Base-by-base conservation (phyloP, 176 grass and related monocot species). In the Lolium rigidum region DNA sequence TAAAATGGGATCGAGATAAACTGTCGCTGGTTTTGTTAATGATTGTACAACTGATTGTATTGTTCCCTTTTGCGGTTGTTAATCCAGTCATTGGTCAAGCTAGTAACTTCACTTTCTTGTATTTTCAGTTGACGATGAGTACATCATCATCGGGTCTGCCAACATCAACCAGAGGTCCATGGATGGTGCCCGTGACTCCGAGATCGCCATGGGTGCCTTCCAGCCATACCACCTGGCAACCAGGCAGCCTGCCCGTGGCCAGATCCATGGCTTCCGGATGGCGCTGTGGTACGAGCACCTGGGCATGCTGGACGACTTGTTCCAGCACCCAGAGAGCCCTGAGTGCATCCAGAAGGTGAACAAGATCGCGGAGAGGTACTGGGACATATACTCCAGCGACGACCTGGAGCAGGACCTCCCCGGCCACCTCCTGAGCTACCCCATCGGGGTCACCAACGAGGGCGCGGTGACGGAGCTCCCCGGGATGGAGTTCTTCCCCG, bases 161-260 rank as follows among this genome's bases (percentile, higher is more conserved):
- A 98, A 98, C 79, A 94, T 95, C 85, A 98, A 98, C 66, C 84
- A 98, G 84, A 92, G 97, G 78, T 98, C 97, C 2, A 98, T 98
- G 97, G 90, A 98, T 4, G 97, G 97, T 2, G 58, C 88, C 14
- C 87, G 97, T 55, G 95, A 98, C 66, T 89, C 95, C 0, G 95
- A 98, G 62, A 98, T 95, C 2, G 95, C 93, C 43, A 89, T 98
- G 89, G 95, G 95, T 0, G 93, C 87, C 0, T 98, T 89, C 83
- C 95, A 98, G 84, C 95, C 95, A 4, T 80, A 90, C 85, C 74
- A 76, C 61, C 77, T 98, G 54, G 80, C 93, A 0, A 80, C 44
- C 47, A 86, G 90, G 81, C 86, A 87, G 47, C 83, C 88, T 12
- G 91, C 91, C 7, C 87, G 76, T n/a, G 95, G 93, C 70, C 95